These are phyloP conservation scores for Scalesia atractyloides DNA, from an alignment of 129 eudicot genomes.

Conservation along the genomic window DNA sequence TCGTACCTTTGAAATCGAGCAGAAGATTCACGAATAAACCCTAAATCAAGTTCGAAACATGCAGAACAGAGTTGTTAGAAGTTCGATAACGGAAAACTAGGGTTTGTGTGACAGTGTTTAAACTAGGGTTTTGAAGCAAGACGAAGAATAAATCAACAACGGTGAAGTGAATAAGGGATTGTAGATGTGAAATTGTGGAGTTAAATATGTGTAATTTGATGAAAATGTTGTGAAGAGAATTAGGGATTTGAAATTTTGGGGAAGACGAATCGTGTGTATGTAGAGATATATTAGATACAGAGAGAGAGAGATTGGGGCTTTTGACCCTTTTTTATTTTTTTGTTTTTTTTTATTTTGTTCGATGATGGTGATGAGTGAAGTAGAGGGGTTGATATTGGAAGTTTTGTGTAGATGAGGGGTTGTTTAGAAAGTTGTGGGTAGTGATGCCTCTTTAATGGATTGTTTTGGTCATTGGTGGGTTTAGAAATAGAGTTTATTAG, in stretches of 20 bases:
- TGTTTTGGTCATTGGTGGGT: too few species aligned
- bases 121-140: conserved; percentile 39
- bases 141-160: conserved; percentile 28
- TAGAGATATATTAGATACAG: conserved; percentile 42
- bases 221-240: conserved; percentile 31
- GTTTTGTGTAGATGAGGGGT: conserved; percentile 1
- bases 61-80: conserved; percentile 22
- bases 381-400: not conserved
- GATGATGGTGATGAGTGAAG: conserved; percentile 40
- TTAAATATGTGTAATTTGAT: conserved; percentile 22
- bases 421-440: not conserved
- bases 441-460: too few species aligned
- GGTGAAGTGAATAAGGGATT: conserved; percentile 26
- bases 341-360: not conserved
- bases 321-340: conserved; percentile 45
- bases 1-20: conserved; percentile 49
- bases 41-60: conserved; percentile 45
- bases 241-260: conserved; percentile 42
- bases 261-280: conserved; percentile 41
- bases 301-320: conserved; percentile 44
- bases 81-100: conserved; percentile 41
- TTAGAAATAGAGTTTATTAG: too few species aligned
- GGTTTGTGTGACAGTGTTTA: conserved; percentile 50
- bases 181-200: conserved; percentile 18
- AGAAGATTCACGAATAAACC: conserved; percentile 12